phyloP scores from a whole-genome alignment of 305 asterid species.

The Lippia alba region DNA sequence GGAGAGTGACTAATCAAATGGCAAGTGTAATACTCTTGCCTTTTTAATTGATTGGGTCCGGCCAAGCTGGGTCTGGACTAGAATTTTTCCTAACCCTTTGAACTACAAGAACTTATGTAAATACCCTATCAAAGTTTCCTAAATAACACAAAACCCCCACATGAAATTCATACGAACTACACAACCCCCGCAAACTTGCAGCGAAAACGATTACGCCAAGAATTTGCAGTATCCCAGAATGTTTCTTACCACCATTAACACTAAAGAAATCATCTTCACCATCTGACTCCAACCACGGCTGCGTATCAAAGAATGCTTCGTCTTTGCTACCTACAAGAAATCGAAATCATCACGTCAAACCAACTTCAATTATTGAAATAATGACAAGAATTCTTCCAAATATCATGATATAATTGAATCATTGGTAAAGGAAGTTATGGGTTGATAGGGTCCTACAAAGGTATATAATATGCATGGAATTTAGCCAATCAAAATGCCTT shows the following conservation, averaged over 20 bases:
- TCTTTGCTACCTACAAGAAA: constrained; percentile 79
- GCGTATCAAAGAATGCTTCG: constrained; percentile 81
- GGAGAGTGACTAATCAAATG: too few species aligned
- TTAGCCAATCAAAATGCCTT: constrained; percentile 30
- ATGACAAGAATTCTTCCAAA: background rate
- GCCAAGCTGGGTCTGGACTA: too few species aligned
- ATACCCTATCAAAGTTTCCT: too few species aligned
- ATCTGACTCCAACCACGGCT: constrained; percentile 86
- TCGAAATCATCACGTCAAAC: constrained; percentile 30
- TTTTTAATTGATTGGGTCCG: too few species aligned
- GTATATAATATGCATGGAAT: constrained; percentile 22
- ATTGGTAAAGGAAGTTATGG: constrained; percentile 33
- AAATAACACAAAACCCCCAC: too few species aligned
- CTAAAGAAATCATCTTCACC: constrained; percentile 84
- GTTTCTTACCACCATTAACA: constrained; percentile 83
- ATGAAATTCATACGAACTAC: too few species aligned
- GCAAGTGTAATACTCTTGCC: too few species aligned
- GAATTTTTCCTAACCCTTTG: too few species aligned
- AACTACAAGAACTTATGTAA: too few species aligned
- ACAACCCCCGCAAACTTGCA: background rate
- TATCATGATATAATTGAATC: constrained; percentile 5
- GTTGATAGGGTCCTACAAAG: constrained; percentile 31
- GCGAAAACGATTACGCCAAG: background rate
- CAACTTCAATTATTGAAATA: background rate
- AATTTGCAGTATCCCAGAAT: background rate